These are phyloP conservation scores for Senna siamea DNA, from an alignment of 306 rosid genomes.

Conservation along the genomic window DNA sequence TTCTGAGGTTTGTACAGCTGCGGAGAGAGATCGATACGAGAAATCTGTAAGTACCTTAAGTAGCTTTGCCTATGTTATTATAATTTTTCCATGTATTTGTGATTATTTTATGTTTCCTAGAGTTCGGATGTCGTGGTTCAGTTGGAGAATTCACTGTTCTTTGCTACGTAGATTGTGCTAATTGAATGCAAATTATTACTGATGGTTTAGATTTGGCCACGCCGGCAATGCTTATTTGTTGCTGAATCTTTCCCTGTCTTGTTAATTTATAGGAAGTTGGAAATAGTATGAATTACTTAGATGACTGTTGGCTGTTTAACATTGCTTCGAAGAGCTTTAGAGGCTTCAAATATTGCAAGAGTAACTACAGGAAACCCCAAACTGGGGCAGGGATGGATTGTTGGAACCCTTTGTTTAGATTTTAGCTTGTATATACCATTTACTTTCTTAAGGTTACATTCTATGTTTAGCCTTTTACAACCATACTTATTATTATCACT, in stretches of 20 bases:
- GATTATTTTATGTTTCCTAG: not conserved
- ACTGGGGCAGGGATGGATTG: not conserved
- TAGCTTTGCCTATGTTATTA: not conserved
- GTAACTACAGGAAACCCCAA: slow-evolving; percentile 1
- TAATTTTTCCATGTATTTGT: not conserved
- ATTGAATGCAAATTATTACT: slow-evolving; percentile 8
- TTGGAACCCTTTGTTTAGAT: not conserved
- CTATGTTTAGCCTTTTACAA: not conserved
- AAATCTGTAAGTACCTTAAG: slow-evolving; percentile 68
- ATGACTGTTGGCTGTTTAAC: not conserved
- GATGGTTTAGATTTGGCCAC: slow-evolving; percentile 1
- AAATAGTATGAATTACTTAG: not conserved
- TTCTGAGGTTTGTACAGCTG: slow-evolving; percentile 85
- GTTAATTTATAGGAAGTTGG: not conserved
- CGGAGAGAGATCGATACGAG: slow-evolving; percentile 95
- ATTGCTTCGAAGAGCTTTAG: not conserved
- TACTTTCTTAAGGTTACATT: not conserved
- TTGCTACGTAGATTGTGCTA: slow-evolving; percentile 24
- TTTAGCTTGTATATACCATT: not conserved
- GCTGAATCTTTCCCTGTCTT: not conserved
- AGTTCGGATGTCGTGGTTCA: not conserved
- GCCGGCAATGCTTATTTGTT: not conserved
- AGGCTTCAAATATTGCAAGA: not conserved
- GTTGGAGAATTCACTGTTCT: slow-evolving; percentile 25
- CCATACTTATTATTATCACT: not conserved